These are phyloP conservation scores for Larix sibirica DNA, from an alignment of 83 land plant species.

Conservation along the genomic window DNA sequence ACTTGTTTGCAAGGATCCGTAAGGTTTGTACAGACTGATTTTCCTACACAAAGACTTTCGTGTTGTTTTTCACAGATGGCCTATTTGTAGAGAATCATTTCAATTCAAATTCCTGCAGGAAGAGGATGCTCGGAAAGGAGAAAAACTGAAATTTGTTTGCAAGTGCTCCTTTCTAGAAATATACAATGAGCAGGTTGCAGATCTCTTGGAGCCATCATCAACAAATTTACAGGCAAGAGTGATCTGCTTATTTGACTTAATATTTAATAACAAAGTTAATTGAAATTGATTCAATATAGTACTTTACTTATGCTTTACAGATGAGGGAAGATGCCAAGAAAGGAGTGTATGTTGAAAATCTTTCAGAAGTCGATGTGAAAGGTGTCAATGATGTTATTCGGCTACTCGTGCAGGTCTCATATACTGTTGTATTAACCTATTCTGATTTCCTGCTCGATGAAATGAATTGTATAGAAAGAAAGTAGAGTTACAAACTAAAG, in stretches of 20 bases:
- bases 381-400: conserved; percentile 78
- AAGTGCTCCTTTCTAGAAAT: conserved; percentile 96
- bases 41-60: background rate
- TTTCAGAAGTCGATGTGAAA: conserved; percentile 74
- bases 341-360: conserved; percentile 94
- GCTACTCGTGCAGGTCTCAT: conserved; percentile 71
- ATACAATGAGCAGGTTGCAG: conserved; percentile 93
- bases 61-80: background rate
- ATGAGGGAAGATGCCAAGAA: conserved; percentile 88
- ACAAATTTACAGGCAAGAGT: conserved; percentile 79
- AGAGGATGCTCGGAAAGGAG: conserved; percentile 66
- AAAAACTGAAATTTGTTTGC: conserved; percentile 67
- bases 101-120: conserved; percentile 51
- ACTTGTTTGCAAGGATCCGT: conserved; percentile 75
- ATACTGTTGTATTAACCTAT: background rate
- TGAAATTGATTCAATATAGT: background rate
- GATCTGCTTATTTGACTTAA: background rate
- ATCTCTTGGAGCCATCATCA: conserved; percentile 87
- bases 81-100: background rate
- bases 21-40: conserved; percentile 35
- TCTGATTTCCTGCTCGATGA: background rate
- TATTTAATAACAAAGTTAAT: background rate
- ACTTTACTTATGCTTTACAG: conserved; percentile 27
- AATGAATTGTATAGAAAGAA: background rate
- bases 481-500: background rate